Percentiles rank a stretch among this genome's conserved stretches.
Evolutionary conservation across 2,329 filamentous ascomycete species (phyloP).

Genomic region (Cytospora piceae): DNA sequence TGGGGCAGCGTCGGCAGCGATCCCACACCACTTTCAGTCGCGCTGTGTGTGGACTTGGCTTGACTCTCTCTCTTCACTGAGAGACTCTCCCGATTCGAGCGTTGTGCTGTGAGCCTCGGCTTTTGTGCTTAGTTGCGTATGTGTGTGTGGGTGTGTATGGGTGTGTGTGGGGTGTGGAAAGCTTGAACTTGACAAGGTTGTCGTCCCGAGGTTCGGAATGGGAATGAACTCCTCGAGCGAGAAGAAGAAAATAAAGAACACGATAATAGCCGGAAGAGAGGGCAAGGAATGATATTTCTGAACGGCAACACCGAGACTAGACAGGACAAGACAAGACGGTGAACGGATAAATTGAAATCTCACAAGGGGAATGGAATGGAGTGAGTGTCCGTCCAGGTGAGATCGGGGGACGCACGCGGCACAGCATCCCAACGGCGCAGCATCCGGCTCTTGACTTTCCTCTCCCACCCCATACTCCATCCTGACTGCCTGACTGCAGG

Average conservation of each 20-base stretch:
- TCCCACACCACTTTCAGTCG: neutral
- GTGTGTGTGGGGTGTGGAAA: neutral
- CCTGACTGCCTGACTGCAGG: no score
- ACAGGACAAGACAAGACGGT: neutral
- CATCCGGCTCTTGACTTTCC: slow-evolving; percentile 6
- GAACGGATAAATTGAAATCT: slow-evolving; percentile 4
- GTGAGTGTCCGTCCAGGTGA: no score
- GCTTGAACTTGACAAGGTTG: neutral
- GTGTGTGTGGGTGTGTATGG: neutral
- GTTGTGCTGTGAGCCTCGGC: neutral
- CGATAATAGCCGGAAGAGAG: neutral
- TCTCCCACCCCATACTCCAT: no score
- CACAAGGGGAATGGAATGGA: slow-evolving; percentile 8
- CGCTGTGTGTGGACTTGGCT: neutral
- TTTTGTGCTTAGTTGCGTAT: no score
- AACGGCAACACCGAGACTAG: neutral
- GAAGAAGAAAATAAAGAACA: neutral
- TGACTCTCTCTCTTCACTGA: neutral
- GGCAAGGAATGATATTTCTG: neutral
- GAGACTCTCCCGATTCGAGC: neutral
- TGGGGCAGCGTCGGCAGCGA: neutral
- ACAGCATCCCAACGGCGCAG: slow-evolving; percentile 18
- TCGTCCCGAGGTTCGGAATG: neutral
- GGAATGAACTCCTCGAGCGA: neutral
- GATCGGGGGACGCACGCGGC: slow-evolving; percentile 3